Evolutionary conservation across 345 rosid species (phyloP).

Genomic region (Citropsis articulata): DNA sequence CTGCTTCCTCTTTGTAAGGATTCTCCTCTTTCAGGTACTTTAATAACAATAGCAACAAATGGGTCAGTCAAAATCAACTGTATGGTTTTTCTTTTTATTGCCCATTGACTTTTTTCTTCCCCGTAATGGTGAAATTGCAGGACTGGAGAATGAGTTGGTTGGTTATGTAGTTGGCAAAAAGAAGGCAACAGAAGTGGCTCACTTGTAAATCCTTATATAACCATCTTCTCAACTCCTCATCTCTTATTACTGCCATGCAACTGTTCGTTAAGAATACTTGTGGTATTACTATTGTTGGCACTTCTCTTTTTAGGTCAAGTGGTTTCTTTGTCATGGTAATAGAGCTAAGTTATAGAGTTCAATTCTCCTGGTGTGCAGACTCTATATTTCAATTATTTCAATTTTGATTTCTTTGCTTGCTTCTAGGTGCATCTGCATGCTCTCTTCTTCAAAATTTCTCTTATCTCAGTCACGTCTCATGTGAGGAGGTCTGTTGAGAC

Average conservation of each 20-base stretch:
- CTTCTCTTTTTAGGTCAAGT: neutral
- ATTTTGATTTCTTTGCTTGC: too few species aligned
- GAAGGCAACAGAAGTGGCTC: conserved; percentile 95
- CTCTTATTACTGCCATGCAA: neutral
- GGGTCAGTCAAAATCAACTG: neutral
- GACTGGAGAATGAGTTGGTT: conserved; percentile 59
- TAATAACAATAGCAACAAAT: neutral
- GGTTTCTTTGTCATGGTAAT: neutral
- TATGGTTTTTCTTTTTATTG: neutral
- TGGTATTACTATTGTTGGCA: neutral
- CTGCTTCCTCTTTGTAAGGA: conserved; percentile 18
- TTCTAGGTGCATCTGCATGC: too few species aligned
- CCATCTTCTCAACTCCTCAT: neutral
- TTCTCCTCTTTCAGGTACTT: conserved; percentile 45
- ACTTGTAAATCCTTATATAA: conserved; percentile 49
- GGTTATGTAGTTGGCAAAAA: conserved; percentile 75
- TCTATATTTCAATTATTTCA: too few species aligned
- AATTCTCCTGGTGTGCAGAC: too few species aligned
- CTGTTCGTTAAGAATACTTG: neutral
- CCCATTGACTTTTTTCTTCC: neutral
- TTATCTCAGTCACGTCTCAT: too few species aligned
- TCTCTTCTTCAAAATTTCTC: too few species aligned
- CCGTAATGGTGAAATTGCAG: conserved; percentile 32
- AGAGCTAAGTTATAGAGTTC: neutral
- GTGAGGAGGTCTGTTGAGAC: too few species aligned